Base-by-base conservation (phyloP, 352 stramenopile species). In the Pythium monospermum region DNA sequence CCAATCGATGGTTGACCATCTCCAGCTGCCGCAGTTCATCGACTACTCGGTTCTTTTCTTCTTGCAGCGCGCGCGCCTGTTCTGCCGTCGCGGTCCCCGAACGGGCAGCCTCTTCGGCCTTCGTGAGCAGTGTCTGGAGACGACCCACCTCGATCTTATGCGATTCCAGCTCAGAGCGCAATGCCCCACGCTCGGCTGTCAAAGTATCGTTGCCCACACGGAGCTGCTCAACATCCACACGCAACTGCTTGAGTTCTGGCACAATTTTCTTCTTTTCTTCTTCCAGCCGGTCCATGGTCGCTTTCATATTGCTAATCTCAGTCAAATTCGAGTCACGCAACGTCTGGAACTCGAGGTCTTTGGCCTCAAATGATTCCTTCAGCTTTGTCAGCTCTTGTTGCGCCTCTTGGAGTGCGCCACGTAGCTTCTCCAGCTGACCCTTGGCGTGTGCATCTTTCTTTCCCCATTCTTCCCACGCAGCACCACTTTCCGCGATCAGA, bases 401-500 rank as follows among this genome's bases (percentile, higher is more conserved):
- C 23, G 68, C 26, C 45, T 76, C 59, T 38, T 57, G 50, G 36
- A 71, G 59, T 12, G 48, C 39, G 0, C 42, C 43, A 31, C 68
- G 70, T n/a, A 80, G 44, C 36, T 76, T 65, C 28, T 80, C 69
- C 10, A 78, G 12, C 30, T 78, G 64, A 15, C 22, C 30, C 25
- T 54, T 62, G 7, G 48, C 35, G 35, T 54, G 21, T 23, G 71
- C 66, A 19, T 76, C 66, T 39, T 80, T 71, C 42, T 68, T 72
- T 28, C 84, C 70, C 10, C 57, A 31, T 42, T 83, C 68, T 51
- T 87, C 75, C 6, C 70, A 66, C 32, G 69, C 58, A 26, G 39
- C 53, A 58, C 81, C 67, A 10, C 76, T 44, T 22, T 90, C 79
- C 0, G 76, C 65, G 13, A 81, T 54, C 27, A 89, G 41, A 16